Conservation (phyloP, 768 basidiomycete species). For the Suillus ampliporus region DNA sequence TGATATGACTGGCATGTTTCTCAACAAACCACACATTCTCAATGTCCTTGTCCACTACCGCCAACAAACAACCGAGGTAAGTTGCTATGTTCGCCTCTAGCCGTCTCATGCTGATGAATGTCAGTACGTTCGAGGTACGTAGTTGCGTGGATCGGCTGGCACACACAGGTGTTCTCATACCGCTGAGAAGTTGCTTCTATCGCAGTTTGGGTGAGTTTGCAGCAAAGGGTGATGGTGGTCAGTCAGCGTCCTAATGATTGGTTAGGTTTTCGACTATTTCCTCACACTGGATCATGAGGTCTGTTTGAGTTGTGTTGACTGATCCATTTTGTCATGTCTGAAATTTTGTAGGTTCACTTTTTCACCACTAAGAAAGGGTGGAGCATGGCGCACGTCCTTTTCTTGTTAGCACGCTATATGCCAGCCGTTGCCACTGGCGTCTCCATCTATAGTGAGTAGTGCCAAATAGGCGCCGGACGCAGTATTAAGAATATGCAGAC, state of each 20-base stretch:
- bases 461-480: neutral
- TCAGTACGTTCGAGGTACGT: neutral
- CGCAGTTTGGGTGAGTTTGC: neutral
- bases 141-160: neutral
- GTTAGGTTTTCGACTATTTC: neutral
- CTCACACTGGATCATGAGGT: neutral
- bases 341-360: neutral
- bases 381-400: neutral
- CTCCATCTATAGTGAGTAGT: neutral
- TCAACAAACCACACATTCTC: neutral
- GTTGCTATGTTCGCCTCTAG: neutral
- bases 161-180: neutral
- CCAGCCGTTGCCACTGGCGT: neutral
- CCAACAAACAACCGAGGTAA: neutral
- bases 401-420: neutral
- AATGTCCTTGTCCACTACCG: neutral
- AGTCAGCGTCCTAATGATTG: neutral
- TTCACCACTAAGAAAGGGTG: neutral
- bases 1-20: neutral
- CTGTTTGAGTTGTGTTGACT: neutral
- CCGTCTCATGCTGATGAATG: neutral
- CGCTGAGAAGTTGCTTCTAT: neutral
- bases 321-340: neutral
- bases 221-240: neutral
- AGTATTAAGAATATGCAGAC: neutral